Percentiles rank a stretch among this genome's conserved stretches.
Evolutionary conservation across 2,329 filamentous ascomycete species (phyloP).

Genomic region (Cladorrhinum sp.): DNA sequence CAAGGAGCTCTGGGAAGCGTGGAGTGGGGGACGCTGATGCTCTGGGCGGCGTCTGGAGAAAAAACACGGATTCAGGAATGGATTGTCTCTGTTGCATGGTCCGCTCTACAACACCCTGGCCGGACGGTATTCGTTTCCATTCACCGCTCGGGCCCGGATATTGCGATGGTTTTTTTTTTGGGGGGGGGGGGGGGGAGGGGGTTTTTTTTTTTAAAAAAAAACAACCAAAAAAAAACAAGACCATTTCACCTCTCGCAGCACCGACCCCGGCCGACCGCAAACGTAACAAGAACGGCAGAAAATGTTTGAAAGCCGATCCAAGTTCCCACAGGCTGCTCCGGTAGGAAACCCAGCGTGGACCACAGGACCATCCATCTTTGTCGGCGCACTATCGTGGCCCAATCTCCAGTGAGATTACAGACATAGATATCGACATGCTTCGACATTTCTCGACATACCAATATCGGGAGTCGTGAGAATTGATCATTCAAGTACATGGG

Average conservation of each 20-base stretch:
- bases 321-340: background rate
- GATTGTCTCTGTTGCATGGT: background rate
- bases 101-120: background rate
- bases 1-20: background rate
- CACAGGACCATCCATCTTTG: no score
- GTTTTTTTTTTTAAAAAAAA: no score
- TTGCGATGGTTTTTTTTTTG: conserved; percentile 7
- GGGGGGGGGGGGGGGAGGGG: no score
- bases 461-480: background rate
- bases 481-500: background rate
- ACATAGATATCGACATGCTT: background rate
- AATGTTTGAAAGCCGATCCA: background rate
- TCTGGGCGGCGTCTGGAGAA: background rate
- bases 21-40: background rate
- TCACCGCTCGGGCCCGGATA: conserved; percentile 10
- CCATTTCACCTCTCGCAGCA: background rate
- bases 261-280: background rate
- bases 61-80: background rate
- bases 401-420: background rate
- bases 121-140: background rate
- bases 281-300: background rate
- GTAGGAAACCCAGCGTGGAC: no score
- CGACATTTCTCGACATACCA: background rate
- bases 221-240: background rate
- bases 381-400: background rate